phyloP scores from a whole-genome alignment of 805 yeast genomes.

The Lipomyces spencermartinsiae region DNA sequence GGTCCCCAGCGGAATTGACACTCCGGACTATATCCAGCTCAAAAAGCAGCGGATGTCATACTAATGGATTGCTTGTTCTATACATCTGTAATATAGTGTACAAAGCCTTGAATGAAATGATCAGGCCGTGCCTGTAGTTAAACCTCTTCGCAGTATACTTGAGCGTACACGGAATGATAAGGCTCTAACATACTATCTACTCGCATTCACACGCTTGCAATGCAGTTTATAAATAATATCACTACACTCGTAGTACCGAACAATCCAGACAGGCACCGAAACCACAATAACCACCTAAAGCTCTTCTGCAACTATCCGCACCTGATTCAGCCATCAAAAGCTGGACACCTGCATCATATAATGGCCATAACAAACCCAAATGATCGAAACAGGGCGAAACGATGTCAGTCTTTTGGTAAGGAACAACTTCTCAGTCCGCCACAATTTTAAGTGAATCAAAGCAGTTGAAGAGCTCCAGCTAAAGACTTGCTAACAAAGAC shows the following conservation, averaged over 20 bases:
- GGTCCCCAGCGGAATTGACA: slow-evolving; percentile 14
- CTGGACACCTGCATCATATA: too few relatives aligned
- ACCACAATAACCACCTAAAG: background rate
- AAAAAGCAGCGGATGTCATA: slow-evolving; percentile 19
- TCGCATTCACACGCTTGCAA: too few relatives aligned
- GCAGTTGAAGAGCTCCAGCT: slow-evolving; percentile 35
- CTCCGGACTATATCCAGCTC: slow-evolving; percentile 25
- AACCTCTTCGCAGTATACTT: background rate
- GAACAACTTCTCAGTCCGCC: slow-evolving; percentile 34
- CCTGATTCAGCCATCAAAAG: background rate
- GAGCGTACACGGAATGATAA: background rate
- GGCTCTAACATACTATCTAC: too few relatives aligned
- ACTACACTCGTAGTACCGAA: too few relatives aligned
- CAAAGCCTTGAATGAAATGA: background rate
- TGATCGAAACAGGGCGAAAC: background rate
- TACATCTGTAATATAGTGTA: background rate
- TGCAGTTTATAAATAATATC: too few relatives aligned
- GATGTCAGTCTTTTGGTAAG: slow-evolving; percentile 40
- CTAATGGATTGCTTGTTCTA: background rate
- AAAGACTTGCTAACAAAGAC: slow-evolving; percentile 30
- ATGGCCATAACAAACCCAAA: background rate
- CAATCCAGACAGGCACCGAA: too few relatives aligned
- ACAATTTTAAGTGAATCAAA: slow-evolving; percentile 9
- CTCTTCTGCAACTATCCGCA: background rate
- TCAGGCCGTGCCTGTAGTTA: background rate